Evolutionary conservation across 2,329 filamentous ascomycete species (phyloP), one percentile per base, ranked within the genome.

Genomic region (Botrytis paeoniae): DNA sequence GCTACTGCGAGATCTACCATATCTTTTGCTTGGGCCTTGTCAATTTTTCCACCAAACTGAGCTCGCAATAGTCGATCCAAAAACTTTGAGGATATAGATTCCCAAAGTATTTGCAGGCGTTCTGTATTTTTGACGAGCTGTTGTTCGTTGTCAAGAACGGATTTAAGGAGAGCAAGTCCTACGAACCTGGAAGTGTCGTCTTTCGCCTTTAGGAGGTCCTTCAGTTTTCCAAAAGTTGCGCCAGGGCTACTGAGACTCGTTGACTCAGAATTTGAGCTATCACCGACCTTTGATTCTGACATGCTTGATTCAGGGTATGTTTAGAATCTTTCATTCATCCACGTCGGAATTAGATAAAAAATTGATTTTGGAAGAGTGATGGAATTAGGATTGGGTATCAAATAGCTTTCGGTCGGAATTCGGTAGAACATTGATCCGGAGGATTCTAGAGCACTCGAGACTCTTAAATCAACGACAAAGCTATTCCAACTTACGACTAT

Each of bases 171-270:
- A 1, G 89, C 89, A 35, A 93, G 83, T 12, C 89, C 91, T 57
- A 92, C 89, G 76, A 93, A 92, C 78, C 89, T 86, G 32, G 89
- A 88, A 0, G 91, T 92, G 79, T 93, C 90, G 78, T 92, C 86
- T 74, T 88, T 89, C 71, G 87, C 81, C 71, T 83, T 83, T 48
- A 93, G 84, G 4, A 92, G 84, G 1, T 83, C 78, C 75, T 88
- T 83, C 70, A 91, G 86, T 77, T 87, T 87, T 69, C 85, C 81
- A 69, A 88, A 77, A 5, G 77, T 75, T 59, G 74, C 73, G 48
- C 73, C n/a, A 37, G 76, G 32, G 75, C 79, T 75, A 48, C 60
- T 57, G 14, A 74, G 66, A 32, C 37, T 35, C 35, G 45, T 51
- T 43, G 74, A 39, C 63, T 60, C 63, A 9, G 70, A 25, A 35